These are phyloP conservation scores for Chimonanthus salicifolius DNA, from an alignment of 164 flowering plant genomes.

Conservation along the genomic window DNA sequence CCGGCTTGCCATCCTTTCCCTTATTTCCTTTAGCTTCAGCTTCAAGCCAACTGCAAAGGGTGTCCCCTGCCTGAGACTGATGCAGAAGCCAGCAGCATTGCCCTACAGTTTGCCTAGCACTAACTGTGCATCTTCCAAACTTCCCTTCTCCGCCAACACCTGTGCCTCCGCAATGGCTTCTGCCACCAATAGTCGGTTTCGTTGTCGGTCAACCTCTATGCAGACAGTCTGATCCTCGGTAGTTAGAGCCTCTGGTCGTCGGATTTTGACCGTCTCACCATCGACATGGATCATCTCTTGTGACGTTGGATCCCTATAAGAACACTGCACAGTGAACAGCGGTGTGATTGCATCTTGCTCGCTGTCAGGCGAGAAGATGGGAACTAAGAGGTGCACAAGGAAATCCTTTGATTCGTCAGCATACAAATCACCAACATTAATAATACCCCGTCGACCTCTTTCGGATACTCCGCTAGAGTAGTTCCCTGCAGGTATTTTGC, in stretches of 20 bases:
- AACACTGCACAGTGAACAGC: conserved; percentile 20
- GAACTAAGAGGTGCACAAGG: conserved; percentile 20
- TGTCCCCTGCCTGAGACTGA: conserved; percentile 31
- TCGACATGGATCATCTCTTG: conserved; percentile 11
- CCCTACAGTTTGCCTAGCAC: conserved; percentile 14
- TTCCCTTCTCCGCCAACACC: conserved; percentile 25
- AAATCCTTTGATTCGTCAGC: conserved; percentile 37
- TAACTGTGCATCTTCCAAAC: conserved; percentile 18
- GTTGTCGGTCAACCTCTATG: conserved; percentile 30
- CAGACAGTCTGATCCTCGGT: conserved; percentile 4
- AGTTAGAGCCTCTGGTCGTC: conserved; percentile 15
- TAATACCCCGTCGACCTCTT: conserved; percentile 14
- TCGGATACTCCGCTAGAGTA: conserved; percentile 13
- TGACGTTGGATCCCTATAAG: conserved; percentile 19
- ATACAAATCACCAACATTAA: conserved; percentile 38
- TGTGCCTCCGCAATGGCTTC: conserved; percentile 25
- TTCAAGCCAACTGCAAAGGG: conserved; percentile 21
- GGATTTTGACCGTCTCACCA: conserved; percentile 15
- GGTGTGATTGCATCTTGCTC: neutral
- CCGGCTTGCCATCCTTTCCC: conserved; percentile 25
- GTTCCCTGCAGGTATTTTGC: conserved; percentile 24
- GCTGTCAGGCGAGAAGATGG: conserved; percentile 5
- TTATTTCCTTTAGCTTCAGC: conserved; percentile 29
- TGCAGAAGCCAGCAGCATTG: conserved; percentile 15
- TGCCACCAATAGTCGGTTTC: conserved; percentile 23